Base-by-base conservation (phyloP, 2,329 filamentous ascomycete genomes). In the Fusarium haematococcum region DNA sequence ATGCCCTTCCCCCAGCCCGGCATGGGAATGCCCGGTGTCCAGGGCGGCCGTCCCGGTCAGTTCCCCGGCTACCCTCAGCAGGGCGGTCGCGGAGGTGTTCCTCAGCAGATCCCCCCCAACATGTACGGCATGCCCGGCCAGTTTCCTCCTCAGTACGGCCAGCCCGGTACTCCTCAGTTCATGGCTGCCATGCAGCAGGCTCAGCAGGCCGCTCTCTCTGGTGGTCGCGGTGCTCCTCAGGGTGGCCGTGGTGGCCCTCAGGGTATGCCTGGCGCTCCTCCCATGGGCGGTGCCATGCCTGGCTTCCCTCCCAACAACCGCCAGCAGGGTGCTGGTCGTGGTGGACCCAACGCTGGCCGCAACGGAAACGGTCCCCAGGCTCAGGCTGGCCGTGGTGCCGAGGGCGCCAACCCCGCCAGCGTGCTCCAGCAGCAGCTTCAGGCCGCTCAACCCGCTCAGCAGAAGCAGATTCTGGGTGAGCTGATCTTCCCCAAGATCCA, bases 381-480 rank as follows among this genome's bases (percentile, higher is more conserved):
- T n/a, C 45, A 50, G 45, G 45, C 45, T 50, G 85, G 84, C 76
- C 88, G 89, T 81, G 77, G 84, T 81, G 70, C 69, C 62, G 80
- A 81, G 69, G 82, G 81, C 20, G 77, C 70, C 32, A 76, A 73
- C 69, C 76, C 80, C 59, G 67, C 71, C 33, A 74, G 83, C 39
- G 80, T 89, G 61, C 84, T 92, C 69, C 89, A 91, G 83, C 80
- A 85, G 37, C 91, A 92, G 84, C 86, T 93, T 52, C 84, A 87
- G 71, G 79, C 82, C 39, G 87, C 88, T 59, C 87, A 86, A 68
- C 89, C 93, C 43, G 88, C 89, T 58, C 94, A 97, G 87, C 97
- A 98, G 90, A 99, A 99, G 92, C 97, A 99, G 90, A 94, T 98
- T 85, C 92, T 99, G 65, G 97, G 97, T 84, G 97, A 99, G 88